These are phyloP conservation scores for Saccharomycodes ludwigii DNA, from an alignment of 805 yeast genomes.

Conservation along the genomic window DNA sequence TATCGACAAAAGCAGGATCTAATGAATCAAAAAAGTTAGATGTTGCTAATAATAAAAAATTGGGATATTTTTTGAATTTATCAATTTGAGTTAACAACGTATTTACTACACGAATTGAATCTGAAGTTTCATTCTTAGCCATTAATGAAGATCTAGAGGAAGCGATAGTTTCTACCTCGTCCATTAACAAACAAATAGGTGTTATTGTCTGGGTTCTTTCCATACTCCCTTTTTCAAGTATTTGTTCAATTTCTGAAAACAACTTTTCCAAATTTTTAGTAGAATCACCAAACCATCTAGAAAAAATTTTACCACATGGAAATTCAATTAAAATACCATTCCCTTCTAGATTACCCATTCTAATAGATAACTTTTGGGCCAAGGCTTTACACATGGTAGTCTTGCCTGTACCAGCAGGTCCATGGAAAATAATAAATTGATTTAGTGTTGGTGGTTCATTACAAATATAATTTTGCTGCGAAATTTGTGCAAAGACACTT, in stretches of 20 bases:
- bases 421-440: too few relatives aligned
- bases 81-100: slow-evolving; percentile 32
- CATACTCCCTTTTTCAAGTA: slow-evolving; percentile 13
- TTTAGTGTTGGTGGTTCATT: too few relatives aligned
- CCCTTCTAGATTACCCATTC: slow-evolving; percentile 11
- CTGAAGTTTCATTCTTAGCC: slow-evolving; percentile 29
- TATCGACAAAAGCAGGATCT: slow-evolving; percentile 33
- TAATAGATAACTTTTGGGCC: slow-evolving; percentile 28
- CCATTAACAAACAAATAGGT: slow-evolving; percentile 28
- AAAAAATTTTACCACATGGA: slow-evolving; percentile 30
- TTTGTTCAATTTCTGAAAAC: slow-evolving; percentile 23
- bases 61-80: slow-evolving; percentile 23
- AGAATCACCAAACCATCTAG: slow-evolving; percentile 36
- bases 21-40: slow-evolving; percentile 27
- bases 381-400: slow-evolving; percentile 30
- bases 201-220: slow-evolving; percentile 9
- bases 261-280: slow-evolving; percentile 28
- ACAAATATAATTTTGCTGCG: too few relatives aligned
- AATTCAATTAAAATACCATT: slow-evolving; percentile 28
- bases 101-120: slow-evolving; percentile 32
- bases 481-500: too few relatives aligned
- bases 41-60: slow-evolving; percentile 29
- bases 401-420: slow-evolving; percentile 38
- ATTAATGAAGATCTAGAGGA: slow-evolving; percentile 26
- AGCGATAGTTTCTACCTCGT: slow-evolving; percentile 35